phyloP scores from a whole-genome alignment of 306 rosid genomes.

The Cucumis sativus region DNA sequence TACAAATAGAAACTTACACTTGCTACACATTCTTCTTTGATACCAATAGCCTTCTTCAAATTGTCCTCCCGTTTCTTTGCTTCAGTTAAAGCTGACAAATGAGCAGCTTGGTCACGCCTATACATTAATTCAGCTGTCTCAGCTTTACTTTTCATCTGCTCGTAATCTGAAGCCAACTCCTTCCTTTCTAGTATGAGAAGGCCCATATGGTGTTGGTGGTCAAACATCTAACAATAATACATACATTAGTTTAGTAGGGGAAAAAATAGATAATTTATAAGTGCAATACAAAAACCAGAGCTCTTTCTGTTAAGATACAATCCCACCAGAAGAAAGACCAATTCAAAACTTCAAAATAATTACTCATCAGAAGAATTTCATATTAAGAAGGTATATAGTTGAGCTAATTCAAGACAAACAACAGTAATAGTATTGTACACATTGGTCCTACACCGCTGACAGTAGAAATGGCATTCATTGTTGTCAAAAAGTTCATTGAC shows the following conservation, averaged over 20 bases:
- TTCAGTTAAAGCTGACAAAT: slow-evolving; percentile 47
- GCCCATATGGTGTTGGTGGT: slow-evolving; percentile 97
- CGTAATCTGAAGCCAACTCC: slow-evolving; percentile 50
- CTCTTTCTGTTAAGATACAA: neutral
- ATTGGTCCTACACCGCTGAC: neutral
- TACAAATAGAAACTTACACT: slow-evolving; percentile 44
- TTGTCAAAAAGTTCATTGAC: neutral
- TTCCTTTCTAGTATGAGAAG: slow-evolving; percentile 81
- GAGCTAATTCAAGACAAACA: neutral
- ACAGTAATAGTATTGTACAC: neutral
- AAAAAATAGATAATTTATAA: neutral
- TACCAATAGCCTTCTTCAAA: slow-evolving; percentile 57
- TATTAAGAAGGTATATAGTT: neutral
- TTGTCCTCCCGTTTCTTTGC: slow-evolving; percentile 71
- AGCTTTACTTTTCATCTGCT: slow-evolving; percentile 39
- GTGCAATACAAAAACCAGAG: neutral
- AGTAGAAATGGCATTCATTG: neutral
- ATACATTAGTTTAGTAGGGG: slow-evolving; percentile 4
- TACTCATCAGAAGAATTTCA: neutral
- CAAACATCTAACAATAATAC: slow-evolving; percentile 41
- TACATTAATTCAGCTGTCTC: slow-evolving; percentile 50
- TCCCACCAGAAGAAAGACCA: neutral
- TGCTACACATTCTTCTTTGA: slow-evolving; percentile 86
- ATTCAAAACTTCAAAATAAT: neutral
- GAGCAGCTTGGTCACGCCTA: slow-evolving; percentile 55